Conservation (phyloP, 371 early-diverging fungal genomes). For the Cokeromyces recurvatus region DNA sequence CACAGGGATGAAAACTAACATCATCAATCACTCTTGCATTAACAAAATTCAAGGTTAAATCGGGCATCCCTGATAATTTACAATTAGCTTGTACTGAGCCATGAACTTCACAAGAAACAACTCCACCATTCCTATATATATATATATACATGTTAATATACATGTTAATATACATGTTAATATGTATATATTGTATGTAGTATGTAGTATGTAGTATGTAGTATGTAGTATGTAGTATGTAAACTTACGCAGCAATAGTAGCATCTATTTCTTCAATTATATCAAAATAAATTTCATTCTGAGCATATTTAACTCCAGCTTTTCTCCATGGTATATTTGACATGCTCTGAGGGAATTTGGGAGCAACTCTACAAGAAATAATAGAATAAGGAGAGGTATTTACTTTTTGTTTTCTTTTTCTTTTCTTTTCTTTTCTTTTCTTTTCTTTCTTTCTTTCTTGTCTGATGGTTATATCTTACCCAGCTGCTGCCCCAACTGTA, state of each 20-base stretch:
- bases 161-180: neutral
- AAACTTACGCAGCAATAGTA: slow-evolving; percentile 69
- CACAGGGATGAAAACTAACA: slow-evolving; percentile 88
- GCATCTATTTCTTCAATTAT: slow-evolving; percentile 86
- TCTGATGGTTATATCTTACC: no score
- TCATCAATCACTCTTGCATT: slow-evolving; percentile 76
- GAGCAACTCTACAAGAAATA: slow-evolving; percentile 29
- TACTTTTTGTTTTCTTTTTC: no score
- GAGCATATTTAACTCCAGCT: slow-evolving; percentile 82
- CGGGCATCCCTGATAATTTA: slow-evolving; percentile 86
- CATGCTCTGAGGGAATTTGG: slow-evolving; percentile 51
- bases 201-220: no score
- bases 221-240: no score
- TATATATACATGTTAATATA: neutral
- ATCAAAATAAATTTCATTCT: slow-evolving; percentile 93
- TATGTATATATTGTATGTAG: no score
- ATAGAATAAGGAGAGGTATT: no score
- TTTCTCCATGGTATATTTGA: slow-evolving; percentile 84
- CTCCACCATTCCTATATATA: slow-evolving; percentile 54
- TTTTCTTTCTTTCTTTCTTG: no score
- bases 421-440: neutral
- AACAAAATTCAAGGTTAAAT: slow-evolving; percentile 69
- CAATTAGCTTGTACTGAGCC: slow-evolving; percentile 77
- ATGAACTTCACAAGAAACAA: slow-evolving; percentile 74
- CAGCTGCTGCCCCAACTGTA: slow-evolving; percentile 71